phyloP scores from a whole-genome alignment of 176 grass and related monocot species.

The Eragrostis curvula region DNA sequence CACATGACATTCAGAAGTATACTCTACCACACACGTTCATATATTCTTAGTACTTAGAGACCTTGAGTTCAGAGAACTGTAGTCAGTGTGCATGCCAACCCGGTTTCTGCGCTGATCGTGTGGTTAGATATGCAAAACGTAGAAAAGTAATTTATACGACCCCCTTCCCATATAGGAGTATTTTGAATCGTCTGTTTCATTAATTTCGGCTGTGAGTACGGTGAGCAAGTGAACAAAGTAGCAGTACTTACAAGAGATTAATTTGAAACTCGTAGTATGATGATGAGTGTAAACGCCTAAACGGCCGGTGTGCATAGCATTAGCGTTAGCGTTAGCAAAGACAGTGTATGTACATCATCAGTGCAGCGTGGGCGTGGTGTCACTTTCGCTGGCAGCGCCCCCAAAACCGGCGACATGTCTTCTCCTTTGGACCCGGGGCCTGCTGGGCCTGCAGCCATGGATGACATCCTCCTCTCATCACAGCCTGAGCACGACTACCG shows the following conservation, averaged over 20 bases:
- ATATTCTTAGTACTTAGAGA: no score
- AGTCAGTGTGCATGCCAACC: no score
- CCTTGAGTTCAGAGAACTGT: no score
- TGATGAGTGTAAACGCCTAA: not conserved
- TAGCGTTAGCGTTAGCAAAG: not conserved
- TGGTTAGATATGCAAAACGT: no score
- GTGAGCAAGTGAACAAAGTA: no score
- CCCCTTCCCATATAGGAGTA: no score
- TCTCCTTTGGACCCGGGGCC: not conserved
- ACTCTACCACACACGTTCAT: no score
- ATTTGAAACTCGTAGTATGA: not conserved
- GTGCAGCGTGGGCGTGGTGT: slow-evolving; percentile 38
- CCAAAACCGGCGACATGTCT: slow-evolving; percentile 44
- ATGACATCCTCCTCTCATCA: not conserved
- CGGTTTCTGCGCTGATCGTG: no score
- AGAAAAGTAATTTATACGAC: no score
- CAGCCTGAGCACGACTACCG: not conserved
- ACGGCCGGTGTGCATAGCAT: not conserved
- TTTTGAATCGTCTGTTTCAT: no score
- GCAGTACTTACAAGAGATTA: not conserved
- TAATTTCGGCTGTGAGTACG: no score
- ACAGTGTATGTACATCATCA: slow-evolving; percentile 24
- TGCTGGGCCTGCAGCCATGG: not conserved
- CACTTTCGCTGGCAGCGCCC: slow-evolving; percentile 30
- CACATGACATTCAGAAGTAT: no score